These are phyloP conservation scores for Pseudocercospora crystallina DNA, from an alignment of 2,329 filamentous ascomycete genomes.

Conservation along the genomic window DNA sequence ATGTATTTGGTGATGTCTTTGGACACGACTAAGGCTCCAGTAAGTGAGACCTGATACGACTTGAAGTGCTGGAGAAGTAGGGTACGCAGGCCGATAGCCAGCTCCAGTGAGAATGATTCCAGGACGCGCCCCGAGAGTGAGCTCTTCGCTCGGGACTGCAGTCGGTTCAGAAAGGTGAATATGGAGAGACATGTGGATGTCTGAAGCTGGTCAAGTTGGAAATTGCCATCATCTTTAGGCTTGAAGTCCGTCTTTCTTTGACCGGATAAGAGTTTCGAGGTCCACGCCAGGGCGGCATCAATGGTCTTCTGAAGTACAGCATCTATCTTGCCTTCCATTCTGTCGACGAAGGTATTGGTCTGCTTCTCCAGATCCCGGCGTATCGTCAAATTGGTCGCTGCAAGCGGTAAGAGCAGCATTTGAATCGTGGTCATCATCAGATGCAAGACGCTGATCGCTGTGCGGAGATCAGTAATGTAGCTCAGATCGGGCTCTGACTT, in stretches of 20 bases:
- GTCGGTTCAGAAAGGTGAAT: slow-evolving; percentile 71
- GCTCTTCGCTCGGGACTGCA: slow-evolving; percentile 61
- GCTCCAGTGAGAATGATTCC: slow-evolving; percentile 76
- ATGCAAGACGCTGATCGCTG: slow-evolving; percentile 84
- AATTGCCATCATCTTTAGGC: slow-evolving; percentile 73
- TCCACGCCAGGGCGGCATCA: slow-evolving; percentile 74
- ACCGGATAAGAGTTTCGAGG: slow-evolving; percentile 66
- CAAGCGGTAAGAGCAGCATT: slow-evolving; percentile 85
- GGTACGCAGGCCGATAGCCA: slow-evolving; percentile 73
- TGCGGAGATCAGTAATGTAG: slow-evolving; percentile 76
- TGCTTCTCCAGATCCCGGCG: slow-evolving; percentile 86
- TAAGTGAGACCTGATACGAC: slow-evolving; percentile 87
- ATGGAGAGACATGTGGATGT: slow-evolving; percentile 82
- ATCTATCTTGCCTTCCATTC: slow-evolving; percentile 82
- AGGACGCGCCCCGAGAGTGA: slow-evolving; percentile 83
- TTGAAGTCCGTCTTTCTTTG: slow-evolving; percentile 90
- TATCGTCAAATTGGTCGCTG: slow-evolving; percentile 85
- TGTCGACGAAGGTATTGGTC: slow-evolving; percentile 68
- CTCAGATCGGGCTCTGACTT: slow-evolving; percentile 85
- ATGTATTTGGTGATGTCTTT: slow-evolving; percentile 96
- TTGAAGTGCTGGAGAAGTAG: slow-evolving; percentile 92
- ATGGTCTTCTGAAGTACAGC: slow-evolving; percentile 67
- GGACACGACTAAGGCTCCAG: slow-evolving; percentile 89
- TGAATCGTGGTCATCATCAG: slow-evolving; percentile 91
- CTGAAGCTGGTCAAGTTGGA: slow-evolving; percentile 70